These are phyloP conservation scores for Solanum rostratum DNA, from an alignment of 257 asterid genomes.

Conservation along the genomic window DNA sequence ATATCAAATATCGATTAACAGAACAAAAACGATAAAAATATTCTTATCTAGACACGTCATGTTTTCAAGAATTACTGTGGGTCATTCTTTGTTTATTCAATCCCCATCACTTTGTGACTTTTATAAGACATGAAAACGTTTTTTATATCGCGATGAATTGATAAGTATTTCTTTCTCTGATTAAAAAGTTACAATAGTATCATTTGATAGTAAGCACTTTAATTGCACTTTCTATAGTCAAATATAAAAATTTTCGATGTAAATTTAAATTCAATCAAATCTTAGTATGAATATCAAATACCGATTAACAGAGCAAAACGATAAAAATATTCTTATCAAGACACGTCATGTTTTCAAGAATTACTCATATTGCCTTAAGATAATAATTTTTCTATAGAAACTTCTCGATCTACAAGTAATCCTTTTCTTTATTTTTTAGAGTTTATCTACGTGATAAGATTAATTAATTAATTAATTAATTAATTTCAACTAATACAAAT, in stretches of 20 bases:
- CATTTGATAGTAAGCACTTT: no score
- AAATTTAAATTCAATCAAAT: neutral
- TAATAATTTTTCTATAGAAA: neutral
- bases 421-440: neutral
- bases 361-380: neutral
- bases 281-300: neutral
- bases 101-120: neutral
- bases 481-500: neutral
- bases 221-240: no score
- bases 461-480: neutral
- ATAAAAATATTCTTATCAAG: neutral
- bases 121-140: neutral
- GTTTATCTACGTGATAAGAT: neutral
- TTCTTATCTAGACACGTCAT: neutral
- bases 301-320: no score
- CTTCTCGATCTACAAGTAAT: neutral
- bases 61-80: neutral
- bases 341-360: neutral
- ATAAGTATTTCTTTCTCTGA: neutral
- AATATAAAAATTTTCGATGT: accelerated
- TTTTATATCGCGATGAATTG: neutral
- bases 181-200: accelerated
- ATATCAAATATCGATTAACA: no score
- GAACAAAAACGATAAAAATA: neutral
- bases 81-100: neutral